These are phyloP conservation scores for Dactylellina cionopaga DNA, from an alignment of 2,329 filamentous ascomycete genomes.

Conservation along the genomic window DNA sequence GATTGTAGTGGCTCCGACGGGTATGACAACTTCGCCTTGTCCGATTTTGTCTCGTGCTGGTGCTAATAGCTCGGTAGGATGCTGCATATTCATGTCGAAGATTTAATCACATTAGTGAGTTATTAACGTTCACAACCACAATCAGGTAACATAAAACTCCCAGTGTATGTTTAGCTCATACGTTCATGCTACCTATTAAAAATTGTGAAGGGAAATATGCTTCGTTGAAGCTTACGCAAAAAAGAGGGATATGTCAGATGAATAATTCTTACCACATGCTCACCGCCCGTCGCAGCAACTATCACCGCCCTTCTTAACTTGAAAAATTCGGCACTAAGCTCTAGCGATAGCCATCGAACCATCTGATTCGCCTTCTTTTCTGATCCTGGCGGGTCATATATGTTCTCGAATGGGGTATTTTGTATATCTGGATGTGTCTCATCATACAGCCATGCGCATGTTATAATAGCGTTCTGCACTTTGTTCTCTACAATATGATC, in stretches of 20 bases:
- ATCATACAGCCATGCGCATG: constrained; percentile 14
- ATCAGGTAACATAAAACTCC: no score
- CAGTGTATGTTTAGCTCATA: no score
- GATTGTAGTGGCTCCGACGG: neutral
- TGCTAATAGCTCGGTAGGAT: neutral
- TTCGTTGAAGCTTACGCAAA: no score
- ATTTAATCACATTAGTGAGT: neutral
- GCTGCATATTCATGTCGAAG: neutral
- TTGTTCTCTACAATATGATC: neutral
- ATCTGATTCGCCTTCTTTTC: neutral
- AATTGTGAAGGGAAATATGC: no score
- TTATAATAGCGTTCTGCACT: neutral
- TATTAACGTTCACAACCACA: no score
- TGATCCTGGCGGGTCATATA: constrained; percentile 7
- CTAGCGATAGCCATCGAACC: neutral
- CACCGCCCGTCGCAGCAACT: neutral
- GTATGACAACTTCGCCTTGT: neutral
- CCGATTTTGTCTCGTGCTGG: neutral
- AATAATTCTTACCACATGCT: no score
- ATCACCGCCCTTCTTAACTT: neutral
- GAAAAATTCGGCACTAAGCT: neutral
- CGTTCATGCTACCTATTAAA: no score
- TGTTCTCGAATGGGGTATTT: neutral
- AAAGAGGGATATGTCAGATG: no score
- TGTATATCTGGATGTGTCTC: neutral